These are phyloP conservation scores for Rhizoclosmatium sp. DNA, from an alignment of 192 early-diverging fungal species.

Conservation along the genomic window DNA sequence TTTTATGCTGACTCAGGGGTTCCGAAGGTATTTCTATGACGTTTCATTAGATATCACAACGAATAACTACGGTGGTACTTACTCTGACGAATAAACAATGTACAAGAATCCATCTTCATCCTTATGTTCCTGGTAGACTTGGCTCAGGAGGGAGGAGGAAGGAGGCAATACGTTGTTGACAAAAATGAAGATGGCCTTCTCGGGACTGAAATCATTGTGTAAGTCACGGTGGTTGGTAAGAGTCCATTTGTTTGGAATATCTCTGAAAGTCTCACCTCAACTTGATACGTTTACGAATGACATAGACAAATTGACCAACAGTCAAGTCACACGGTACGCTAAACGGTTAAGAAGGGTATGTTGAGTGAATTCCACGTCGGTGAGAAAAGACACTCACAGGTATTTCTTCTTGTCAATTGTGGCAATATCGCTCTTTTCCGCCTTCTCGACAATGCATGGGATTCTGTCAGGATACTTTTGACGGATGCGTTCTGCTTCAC, in stretches of 20 bases:
- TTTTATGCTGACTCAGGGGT: neutral
- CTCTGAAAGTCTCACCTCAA: constrained; percentile 47
- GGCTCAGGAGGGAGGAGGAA: constrained; percentile 87
- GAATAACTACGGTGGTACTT: neutral
- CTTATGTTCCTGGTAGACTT: constrained; percentile 97
- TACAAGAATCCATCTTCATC: constrained; percentile 98
- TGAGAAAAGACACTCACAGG: constrained; percentile 50
- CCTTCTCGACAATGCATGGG: constrained; percentile 83
- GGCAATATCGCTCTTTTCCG: constrained; percentile 96
- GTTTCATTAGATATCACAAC: neutral
- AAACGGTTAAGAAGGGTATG: neutral
- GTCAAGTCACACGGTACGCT: constrained; percentile 93
- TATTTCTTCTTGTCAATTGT: constrained; percentile 99
- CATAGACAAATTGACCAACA: constrained; percentile 96
- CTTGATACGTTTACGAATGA: constrained; percentile 96
- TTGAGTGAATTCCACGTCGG: neutral
- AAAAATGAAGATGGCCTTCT: constrained; percentile 99
- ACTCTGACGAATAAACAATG: constrained; percentile 43
- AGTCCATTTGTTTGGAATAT: constrained; percentile 1
- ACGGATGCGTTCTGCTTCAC: constrained; percentile 94
- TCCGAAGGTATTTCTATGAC: neutral
- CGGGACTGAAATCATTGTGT: constrained; percentile 64
- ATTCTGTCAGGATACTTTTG: constrained; percentile 90
- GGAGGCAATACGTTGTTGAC: constrained; percentile 97
- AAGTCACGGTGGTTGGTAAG: neutral